A percentile compares a stretch with the other conserved stretches of the same genome.
These are phyloP conservation scores for Penicillium sp. DNA, from an alignment of 2,329 filamentous ascomycete genomes.

Conservation along the genomic window DNA sequence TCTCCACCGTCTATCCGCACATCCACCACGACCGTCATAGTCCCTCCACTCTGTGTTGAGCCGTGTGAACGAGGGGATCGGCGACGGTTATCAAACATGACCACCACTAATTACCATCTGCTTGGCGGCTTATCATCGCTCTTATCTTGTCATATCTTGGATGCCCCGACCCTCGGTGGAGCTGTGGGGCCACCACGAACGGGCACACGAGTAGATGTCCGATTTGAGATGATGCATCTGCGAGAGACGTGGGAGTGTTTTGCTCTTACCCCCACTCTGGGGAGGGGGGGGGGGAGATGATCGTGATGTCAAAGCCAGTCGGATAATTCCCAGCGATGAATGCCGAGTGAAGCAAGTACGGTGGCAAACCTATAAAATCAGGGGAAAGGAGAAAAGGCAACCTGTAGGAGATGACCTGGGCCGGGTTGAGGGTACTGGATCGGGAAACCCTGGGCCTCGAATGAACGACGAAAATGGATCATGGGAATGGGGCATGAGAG, in stretches of 20 bases:
- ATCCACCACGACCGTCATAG: not conserved
- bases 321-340: too few relatives aligned
- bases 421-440: too few relatives aligned
- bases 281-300: too few relatives aligned
- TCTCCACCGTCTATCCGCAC: not conserved
- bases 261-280: not conserved
- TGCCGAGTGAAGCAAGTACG: too few relatives aligned
- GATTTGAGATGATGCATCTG: slow-evolving; percentile 7
- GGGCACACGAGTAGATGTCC: not conserved
- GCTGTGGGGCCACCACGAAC: slow-evolving; percentile 8
- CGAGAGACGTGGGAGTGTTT: not conserved
- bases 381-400: too few relatives aligned
- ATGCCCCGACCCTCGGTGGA: slow-evolving; percentile 13
- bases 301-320: too few relatives aligned
- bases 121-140: slow-evolving; percentile 21
- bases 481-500: too few relatives aligned
- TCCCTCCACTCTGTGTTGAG: not conserved
- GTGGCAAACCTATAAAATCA: too few relatives aligned
- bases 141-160: slow-evolving; percentile 23
- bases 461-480: too few relatives aligned
- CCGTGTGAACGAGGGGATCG: not conserved
- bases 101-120: slow-evolving; percentile 28
- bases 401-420: too few relatives aligned
- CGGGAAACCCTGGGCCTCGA: too few relatives aligned
- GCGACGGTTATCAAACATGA: slow-evolving; percentile 22